These are phyloP conservation scores for Leccinum olivaceopallidum DNA, from an alignment of 768 basidiomycete genomes.

Conservation along the genomic window DNA sequence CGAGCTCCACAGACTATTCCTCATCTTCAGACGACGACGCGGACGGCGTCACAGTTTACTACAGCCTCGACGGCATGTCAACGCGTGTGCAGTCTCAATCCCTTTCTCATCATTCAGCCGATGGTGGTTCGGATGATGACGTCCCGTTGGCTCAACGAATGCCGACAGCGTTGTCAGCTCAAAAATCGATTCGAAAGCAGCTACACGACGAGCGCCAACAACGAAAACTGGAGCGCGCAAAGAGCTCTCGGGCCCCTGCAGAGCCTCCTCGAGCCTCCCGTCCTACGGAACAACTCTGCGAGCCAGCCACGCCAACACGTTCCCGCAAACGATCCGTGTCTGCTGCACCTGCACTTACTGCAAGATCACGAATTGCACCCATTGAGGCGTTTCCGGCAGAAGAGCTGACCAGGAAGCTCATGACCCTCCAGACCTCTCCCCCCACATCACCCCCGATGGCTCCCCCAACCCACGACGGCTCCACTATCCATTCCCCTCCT, in stretches of 20 bases:
- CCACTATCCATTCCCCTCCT: slow-evolving; percentile 13
- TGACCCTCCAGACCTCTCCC: slow-evolving; percentile 44
- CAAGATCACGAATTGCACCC: slow-evolving; percentile 35
- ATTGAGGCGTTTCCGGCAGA: slow-evolving; percentile 49
- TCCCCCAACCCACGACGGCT: slow-evolving; percentile 11
- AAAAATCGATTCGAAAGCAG: slow-evolving; percentile 74
- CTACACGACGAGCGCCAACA: slow-evolving; percentile 68
- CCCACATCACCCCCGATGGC: slow-evolving; percentile 15
- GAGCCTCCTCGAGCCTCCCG: slow-evolving; percentile 17
- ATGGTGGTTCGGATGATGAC: slow-evolving; percentile 64
- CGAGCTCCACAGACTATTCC: slow-evolving; percentile 36
- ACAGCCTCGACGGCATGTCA: slow-evolving; percentile 41
- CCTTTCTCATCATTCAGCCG: slow-evolving; percentile 23
- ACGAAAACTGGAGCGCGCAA: slow-evolving; percentile 50
- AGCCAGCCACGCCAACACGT: slow-evolving; percentile 39
- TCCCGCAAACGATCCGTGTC: slow-evolving; percentile 37
- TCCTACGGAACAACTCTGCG: slow-evolving; percentile 16
- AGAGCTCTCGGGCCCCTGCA: slow-evolving; percentile 24
- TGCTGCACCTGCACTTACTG: slow-evolving; percentile 21
- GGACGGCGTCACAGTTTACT: slow-evolving; percentile 42
- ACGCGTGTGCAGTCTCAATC: slow-evolving; percentile 26
- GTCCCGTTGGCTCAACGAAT: slow-evolving; percentile 81
- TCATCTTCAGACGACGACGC: slow-evolving; percentile 48
- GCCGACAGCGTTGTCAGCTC: slow-evolving; percentile 80
- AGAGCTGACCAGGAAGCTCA: slow-evolving; percentile 59